Evolutionary conservation across 768 basidiomycete genomes (phyloP).

Genomic region (Rickenella mellea): DNA sequence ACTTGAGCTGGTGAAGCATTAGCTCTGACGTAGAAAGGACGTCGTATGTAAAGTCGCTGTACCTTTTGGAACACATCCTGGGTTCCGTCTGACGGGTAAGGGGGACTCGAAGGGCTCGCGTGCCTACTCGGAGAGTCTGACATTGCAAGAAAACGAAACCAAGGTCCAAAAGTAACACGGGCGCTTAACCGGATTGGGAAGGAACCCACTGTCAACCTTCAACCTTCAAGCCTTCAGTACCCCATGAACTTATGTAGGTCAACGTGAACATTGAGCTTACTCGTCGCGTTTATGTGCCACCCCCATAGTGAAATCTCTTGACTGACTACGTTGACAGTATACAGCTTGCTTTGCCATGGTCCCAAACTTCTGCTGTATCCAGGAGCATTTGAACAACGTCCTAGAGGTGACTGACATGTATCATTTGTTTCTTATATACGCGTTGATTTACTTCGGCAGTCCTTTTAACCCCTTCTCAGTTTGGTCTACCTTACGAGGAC

Average conservation of each 20-base stretch:
- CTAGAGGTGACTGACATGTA: neutral
- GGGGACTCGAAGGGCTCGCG: constrained; percentile 2
- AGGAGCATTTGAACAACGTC: neutral
- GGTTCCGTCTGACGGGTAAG: neutral
- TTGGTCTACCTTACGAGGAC: constrained; percentile 66
- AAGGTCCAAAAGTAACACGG: too few species aligned
- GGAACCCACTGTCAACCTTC: too few species aligned
- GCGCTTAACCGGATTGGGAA: too few species aligned
- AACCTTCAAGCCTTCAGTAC: too few species aligned
- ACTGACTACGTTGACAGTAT: too few species aligned
- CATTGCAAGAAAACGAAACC: too few species aligned
- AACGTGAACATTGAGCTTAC: too few species aligned
- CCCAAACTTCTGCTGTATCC: neutral
- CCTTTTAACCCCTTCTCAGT: constrained; percentile 13
- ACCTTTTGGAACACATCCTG: constrained; percentile 4
- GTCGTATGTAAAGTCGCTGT: constrained; percentile 17
- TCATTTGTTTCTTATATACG: neutral
- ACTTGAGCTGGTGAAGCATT: constrained; percentile 38
- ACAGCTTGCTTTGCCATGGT: neutral
- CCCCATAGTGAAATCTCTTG: too few species aligned
- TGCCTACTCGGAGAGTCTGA: neutral
- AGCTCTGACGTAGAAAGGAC: too few species aligned
- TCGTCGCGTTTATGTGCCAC: too few species aligned
- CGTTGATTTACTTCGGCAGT: neutral
- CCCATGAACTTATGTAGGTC: too few species aligned